Base-by-base conservation (phyloP, 23 red algal species). In the Chondrus crispus region DNA sequence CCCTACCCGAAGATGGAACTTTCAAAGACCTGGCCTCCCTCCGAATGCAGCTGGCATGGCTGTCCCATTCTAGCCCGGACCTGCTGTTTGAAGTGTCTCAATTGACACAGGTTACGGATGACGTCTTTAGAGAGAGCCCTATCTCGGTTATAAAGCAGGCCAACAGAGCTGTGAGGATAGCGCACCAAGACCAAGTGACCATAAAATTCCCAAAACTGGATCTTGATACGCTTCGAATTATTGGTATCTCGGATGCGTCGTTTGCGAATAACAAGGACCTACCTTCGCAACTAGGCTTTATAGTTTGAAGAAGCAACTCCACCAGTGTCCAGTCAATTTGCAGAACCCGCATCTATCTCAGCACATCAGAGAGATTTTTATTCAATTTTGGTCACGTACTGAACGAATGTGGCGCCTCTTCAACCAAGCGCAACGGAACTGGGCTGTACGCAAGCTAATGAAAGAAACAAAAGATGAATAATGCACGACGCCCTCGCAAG, bases 11-110 rank as follows among this genome's bases (percentile, higher is more conserved):
- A 28, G 13, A 53, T 1, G 78, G 6, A 47, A 35, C 10, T 22
- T 83, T n/a, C 22, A 53, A 60, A 58, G 46, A 24, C 22, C 57
- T 83, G 22, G 8, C 45, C 20, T 60, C 52, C 40, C 29, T 62
- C 0, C 78, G 78, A 8, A 83, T 83, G 78, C 55, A 83, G 52
- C 45, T 54, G 57, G 78, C 78, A 19, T 60, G 78, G 78, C 2
- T 83, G 28, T 24, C 78, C 29, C 55, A 83, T 38, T 60, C 78
- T 38, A 10, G 78, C 41, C 46, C 78, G 24, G 78, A 83, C 24
- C 57, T 11, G 10, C 78, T 83, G 7, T 83, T 83, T 52, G 78
- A 83, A 24, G 33, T 83, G 1, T 60, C 78, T 57, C 50, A 83
- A 60, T 29, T 62, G 9, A 47, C 78, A 38, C 52, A 83, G 40